Evolutionary conservation across 768 basidiomycete genomes (phyloP), one percentile per base, ranked within the genome.

Genomic region (Boletus subparvulus): DNA sequence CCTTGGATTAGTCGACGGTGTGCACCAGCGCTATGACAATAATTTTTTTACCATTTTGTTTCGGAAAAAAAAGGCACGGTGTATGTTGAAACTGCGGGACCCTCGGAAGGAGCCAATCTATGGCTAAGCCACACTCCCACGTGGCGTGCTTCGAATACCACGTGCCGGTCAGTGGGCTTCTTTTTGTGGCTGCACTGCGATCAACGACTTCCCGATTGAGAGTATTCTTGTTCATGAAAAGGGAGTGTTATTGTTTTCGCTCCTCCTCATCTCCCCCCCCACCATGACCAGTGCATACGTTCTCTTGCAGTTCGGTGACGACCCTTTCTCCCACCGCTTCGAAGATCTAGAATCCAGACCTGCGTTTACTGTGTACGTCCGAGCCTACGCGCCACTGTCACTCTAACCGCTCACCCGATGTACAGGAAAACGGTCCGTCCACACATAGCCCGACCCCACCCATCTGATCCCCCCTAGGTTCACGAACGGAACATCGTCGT

Each of bases 351-450:
- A 88, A 59, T 79, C 80, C 35, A 78, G 82, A 36, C 73, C 76
- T 24, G 89, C 88, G 1, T 91, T 89, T 69, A 81, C 85, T 2
- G 69, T 90, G 88, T 90, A 68, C 59, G 88, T 65, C 55, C 43
- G 17, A 75, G 1, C 13, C 12, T n/a, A 12, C 33, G 3, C 1
- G 19, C 39, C 46, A 12, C 39, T 3, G 4, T 10, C 12, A n/a
- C 39, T 6, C 54, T 40, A 12, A 40, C 14, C 43, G 17, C 52
- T 60, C 55, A 61, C 55, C 19, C 39, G 26, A 40, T 45, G 19
- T 37, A 30, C 53, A 72, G 71, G 8, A 63, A 52, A 58, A 61
- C 53, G 26, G 71, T 72, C 19, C 1, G 69, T 66, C 19, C 43
- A 24, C 40, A 0, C 21, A 3, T 28, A 37, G 35, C 17, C 9